These are phyloP conservation scores for Paramecium bursaria DNA, from an alignment of 73 alveolate species.

Conservation along the genomic window DNA sequence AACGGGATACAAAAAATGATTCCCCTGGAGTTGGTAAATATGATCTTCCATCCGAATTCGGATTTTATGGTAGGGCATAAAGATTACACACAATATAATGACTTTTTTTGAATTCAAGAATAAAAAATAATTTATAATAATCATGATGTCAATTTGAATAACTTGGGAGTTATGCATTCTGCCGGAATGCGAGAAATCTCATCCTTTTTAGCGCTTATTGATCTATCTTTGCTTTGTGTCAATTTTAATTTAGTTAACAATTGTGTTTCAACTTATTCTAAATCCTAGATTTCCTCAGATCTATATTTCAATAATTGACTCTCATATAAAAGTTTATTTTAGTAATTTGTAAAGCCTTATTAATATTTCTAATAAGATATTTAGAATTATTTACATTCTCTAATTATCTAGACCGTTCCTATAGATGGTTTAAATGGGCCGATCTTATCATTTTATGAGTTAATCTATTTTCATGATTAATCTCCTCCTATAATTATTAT, in stretches of 20 bases:
- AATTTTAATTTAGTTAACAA: constrained; percentile 19
- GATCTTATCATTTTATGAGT: constrained; percentile 20
- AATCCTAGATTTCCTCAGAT: neutral
- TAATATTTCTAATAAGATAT: constrained; percentile 9
- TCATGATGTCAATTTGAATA: too few species aligned
- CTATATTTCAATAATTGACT: neutral
- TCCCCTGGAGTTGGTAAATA: neutral
- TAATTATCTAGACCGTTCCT: neutral
- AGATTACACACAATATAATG: neutral
- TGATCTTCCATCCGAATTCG: neutral
- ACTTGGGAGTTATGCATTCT: constrained; percentile 7
- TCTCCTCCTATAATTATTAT: constrained; percentile 7
- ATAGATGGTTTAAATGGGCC: constrained; percentile 28
- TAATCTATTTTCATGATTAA: neutral
- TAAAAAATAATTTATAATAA: too few species aligned
- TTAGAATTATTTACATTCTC: neutral
- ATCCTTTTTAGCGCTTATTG: constrained; percentile 50
- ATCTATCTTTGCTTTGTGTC: constrained; percentile 23
- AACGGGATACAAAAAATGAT: neutral
- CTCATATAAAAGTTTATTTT: neutral
- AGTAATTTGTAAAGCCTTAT: constrained; percentile 4
- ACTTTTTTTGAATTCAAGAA: too few species aligned
- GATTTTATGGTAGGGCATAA: neutral
- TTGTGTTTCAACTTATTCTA: constrained; percentile 28
- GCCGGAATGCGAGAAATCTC: constrained; percentile 17